These are phyloP conservation scores for Aspergillus carlsbadensis DNA, from an alignment of 495 filamentous ascomycete species.

Conservation along the genomic window DNA sequence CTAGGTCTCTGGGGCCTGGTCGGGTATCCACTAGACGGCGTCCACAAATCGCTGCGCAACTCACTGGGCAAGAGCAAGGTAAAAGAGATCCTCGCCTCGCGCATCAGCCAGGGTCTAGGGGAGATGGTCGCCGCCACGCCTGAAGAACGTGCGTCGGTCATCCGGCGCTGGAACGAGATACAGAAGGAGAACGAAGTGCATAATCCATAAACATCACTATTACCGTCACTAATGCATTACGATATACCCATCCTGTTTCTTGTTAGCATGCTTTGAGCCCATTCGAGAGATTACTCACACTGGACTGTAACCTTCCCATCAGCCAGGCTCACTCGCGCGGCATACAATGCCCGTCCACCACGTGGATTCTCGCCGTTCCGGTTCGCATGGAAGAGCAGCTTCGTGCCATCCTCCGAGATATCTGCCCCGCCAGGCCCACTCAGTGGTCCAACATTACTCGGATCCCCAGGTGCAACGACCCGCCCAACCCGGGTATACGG, in stretches of 20 bases:
- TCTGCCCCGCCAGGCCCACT: slow-evolving; percentile 14
- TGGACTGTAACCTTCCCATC: background rate
- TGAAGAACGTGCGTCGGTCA: slow-evolving; percentile 22
- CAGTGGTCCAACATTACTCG: background rate
- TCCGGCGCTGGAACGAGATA: slow-evolving; percentile 18
- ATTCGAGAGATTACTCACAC: background rate
- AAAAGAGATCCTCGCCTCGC: slow-evolving; percentile 70
- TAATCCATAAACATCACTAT: background rate
- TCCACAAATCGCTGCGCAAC: slow-evolving; percentile 70
- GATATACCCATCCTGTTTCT: too few species aligned
- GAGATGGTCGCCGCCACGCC: slow-evolving; percentile 39
- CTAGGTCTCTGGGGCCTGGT: slow-evolving; percentile 60
- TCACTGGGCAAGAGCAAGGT: slow-evolving; percentile 59
- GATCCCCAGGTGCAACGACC: too few species aligned
- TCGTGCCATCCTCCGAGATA: slow-evolving; percentile 9
- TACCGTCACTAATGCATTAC: background rate
- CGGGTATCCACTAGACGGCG: slow-evolving; percentile 72
- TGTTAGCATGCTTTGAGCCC: too few species aligned
- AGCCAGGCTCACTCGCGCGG: background rate
- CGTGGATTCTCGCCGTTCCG: slow-evolving; percentile 8
- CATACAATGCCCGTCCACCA: slow-evolving; percentile 1
- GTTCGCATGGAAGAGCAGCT: slow-evolving; percentile 14
- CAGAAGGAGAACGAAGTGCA: background rate
- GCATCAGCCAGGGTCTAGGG: slow-evolving; percentile 69
- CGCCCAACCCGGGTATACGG: too few species aligned